Base-by-base conservation (phyloP, 805 yeast genomes). In the Yarrowia alimentaria region DNA sequence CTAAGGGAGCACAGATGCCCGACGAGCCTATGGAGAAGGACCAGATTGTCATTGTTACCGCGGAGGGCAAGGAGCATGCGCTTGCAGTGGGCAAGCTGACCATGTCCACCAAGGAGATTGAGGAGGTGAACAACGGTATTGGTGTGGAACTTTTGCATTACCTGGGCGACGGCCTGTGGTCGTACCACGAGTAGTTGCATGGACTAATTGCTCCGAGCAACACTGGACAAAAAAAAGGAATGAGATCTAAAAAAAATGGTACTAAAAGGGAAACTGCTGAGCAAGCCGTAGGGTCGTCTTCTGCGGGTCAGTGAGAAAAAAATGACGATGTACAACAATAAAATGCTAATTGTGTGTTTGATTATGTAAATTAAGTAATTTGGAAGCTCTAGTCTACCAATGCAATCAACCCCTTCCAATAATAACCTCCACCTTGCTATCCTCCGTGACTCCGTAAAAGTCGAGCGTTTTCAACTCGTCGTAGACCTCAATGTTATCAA, bases 31-130 rank as follows among this genome's bases (percentile, higher is more conserved):
- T 80, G 53, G 80, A 77, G 32, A 73, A 78, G 58, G 94, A 76
- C 50, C 72, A 81, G n/a, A 75, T 85, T 21, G 96, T 90, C 37
- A 76, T 85, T 7, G 77, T 91, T 19, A 84, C 81, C 63, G 96
- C 97, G 43, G 96, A 90, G 68, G 96, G 96, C 54, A 91, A 91
- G 63, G 94, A 89, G 57, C 73, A 77, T 60, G 95, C 97, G 0
- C 70, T 91, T 67, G 97, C 97, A 6, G 74, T 91, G 53, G 98
- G 97, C n/a, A 80, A 81, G 59, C 72, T 91, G 55, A 67, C 77
- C 42, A 87, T 90, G 96, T 81, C 89, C 59, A 84, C 95, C 1
- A 91, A 85, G 59, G 96, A 90, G 42, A 89, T 90, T 61, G 85
- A 84, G 66, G 69, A 77, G 16, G 73, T 78, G 32, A 90, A 90